Base-by-base conservation (phyloP, 257 asterid species). In the Lavandula angustifolia region DNA sequence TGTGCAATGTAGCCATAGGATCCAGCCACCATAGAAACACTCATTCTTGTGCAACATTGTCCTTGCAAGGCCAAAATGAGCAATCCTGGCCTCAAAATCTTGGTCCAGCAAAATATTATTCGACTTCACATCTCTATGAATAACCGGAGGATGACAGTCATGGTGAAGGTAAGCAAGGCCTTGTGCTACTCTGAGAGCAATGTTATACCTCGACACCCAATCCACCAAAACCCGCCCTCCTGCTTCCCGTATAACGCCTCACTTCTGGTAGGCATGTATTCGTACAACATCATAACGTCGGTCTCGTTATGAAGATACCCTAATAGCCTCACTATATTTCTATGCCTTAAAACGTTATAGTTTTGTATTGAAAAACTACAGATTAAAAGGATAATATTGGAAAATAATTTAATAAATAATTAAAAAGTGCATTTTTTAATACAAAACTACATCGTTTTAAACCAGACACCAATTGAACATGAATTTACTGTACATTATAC, bases 241-340 rank as follows among this genome's bases (percentile, higher is more conserved):
- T 82, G 67, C 44, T 82, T 79, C 4, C 88, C 96, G 46, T 86
- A 90, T 50, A 89, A 59, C 2, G 96, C 94, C 17, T 66, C 80
- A 60, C 85, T 89, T 67, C 96, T 94, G 29, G 86, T 86, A 1
- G 94, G 90, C 94, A 89, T 87, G 79, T 79, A 86, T 49, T 83
- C 96, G 27, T 72, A 89, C 4, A 89, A 61, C 91, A 87, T 80
- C 91, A 89, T 82, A 31, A 86, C 79, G 33, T 89, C 95, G 2
- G 75, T 76, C 55, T 82, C 91, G 14, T 83, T 86, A 72, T 84
- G 90, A 13, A 89, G 85, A 42, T 89, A 89, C 4, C 95, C 95
- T 17, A 86, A 41, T 9, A 89, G 54, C 13, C 91, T 68, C 14
- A 89, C 95, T 3, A 89, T 86, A 64, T 86, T 89, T 63, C 95